Evolutionary conservation across 805 yeast species (phyloP).

Genomic region (Cyberlindnera saturnus): DNA sequence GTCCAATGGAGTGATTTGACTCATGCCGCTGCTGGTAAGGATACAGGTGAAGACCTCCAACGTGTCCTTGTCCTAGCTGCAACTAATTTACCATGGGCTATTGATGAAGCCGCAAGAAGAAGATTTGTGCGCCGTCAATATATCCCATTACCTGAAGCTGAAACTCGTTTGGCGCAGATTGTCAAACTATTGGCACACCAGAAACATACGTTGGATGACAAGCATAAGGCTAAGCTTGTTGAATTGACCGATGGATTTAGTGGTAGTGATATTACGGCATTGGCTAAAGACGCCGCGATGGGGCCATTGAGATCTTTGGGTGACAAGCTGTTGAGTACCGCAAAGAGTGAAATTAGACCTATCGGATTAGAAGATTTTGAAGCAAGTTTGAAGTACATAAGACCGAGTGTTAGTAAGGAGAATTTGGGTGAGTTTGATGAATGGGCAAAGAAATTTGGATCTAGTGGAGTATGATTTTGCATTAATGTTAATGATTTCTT

Average conservation of each 20-base stretch:
- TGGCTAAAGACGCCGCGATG: slow-evolving; percentile 98
- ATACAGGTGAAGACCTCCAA: slow-evolving; percentile 25
- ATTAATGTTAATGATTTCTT: background rate
- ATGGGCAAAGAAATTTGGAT: slow-evolving; percentile 86
- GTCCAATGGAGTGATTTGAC: slow-evolving; percentile 95
- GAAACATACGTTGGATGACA: slow-evolving; percentile 53
- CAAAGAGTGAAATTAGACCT: slow-evolving; percentile 76
- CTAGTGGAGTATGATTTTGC: slow-evolving; percentile 69
- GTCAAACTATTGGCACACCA: slow-evolving; percentile 65
- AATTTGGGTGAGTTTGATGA: slow-evolving; percentile 75
- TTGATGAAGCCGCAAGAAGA: slow-evolving; percentile 95
- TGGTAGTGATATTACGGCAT: slow-evolving; percentile 90
- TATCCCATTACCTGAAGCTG: slow-evolving; percentile 88
- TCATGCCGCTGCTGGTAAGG: slow-evolving; percentile 70
- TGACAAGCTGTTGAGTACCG: slow-evolving; percentile 63
- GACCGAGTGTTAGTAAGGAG: slow-evolving; percentile 84
- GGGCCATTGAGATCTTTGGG: slow-evolving; percentile 91
- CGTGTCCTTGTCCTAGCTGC: slow-evolving; percentile 91
- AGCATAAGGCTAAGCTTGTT: slow-evolving; percentile 57
- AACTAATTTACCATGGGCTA: slow-evolving; percentile 94
- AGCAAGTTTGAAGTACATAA: slow-evolving; percentile 66
- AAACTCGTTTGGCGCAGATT: slow-evolving; percentile 73
- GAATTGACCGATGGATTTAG: slow-evolving; percentile 77
- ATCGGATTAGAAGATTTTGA: slow-evolving; percentile 71
- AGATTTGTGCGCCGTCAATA: slow-evolving; percentile 89